Conservation (phyloP, 2,329 filamentous ascomycete genomes). For the Penicillium vulpinum region DNA sequence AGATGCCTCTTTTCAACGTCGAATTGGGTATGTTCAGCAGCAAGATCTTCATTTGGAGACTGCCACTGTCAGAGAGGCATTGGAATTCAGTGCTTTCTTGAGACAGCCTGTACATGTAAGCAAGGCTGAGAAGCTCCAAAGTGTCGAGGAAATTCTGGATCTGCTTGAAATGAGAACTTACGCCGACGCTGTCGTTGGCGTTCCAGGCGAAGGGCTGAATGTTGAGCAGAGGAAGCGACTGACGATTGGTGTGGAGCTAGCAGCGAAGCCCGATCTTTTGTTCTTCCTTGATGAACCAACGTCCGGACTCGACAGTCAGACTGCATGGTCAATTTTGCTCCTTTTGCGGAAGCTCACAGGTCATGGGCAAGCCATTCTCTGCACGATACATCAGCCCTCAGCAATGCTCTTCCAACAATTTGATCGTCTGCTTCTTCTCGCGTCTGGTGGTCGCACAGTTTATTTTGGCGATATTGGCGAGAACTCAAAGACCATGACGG, state of each 20-base stretch:
- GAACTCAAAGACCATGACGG: not conserved
- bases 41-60: conserved; percentile 78
- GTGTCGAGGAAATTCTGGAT: not conserved
- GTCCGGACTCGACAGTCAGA: conserved; percentile 85
- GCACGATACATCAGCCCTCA: conserved; percentile 93
- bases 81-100: conserved; percentile 79
- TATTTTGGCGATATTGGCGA: not conserved
- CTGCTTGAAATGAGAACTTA: not conserved
- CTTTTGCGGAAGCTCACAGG: conserved; percentile 87
- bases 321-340: conserved; percentile 82
- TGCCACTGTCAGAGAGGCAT: conserved; percentile 79
- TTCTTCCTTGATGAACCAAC: conserved; percentile 92
- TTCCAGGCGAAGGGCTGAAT: not conserved
- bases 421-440: conserved; percentile 49
- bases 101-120: conserved; percentile 74
- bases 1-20: conserved; percentile 60
- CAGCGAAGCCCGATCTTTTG: conserved; percentile 80
- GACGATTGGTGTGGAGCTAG: conserved; percentile 89
- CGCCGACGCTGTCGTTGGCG: not conserved
- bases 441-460: not conserved
- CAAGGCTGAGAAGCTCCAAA: conserved; percentile 31
- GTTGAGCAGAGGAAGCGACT: conserved; percentile 67
- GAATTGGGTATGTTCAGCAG: conserved; percentile 68
- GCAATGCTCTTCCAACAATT: conserved; percentile 88
- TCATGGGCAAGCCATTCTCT: conserved; percentile 82